phyloP scores from a whole-genome alignment of 306 rosid species.

The Cucumis melo region DNA sequence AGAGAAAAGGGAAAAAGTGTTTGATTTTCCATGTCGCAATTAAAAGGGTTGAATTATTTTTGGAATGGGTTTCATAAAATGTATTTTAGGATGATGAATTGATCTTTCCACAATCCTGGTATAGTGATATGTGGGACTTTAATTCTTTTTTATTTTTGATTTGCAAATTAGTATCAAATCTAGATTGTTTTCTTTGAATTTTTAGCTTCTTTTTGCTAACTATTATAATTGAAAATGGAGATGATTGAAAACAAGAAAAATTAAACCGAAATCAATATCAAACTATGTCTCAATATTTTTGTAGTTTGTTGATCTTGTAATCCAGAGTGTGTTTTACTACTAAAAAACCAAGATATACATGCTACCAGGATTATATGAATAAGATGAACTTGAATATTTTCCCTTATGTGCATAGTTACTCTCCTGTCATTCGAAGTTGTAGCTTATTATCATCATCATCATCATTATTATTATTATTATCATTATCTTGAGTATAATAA shows the following conservation, averaged over 20 bases:
- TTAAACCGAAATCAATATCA: too few relatives aligned
- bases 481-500: too few relatives aligned
- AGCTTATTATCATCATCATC: too few relatives aligned
- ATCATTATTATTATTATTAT: too few relatives aligned
- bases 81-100: neutral
- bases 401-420: neutral
- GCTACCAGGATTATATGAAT: neutral
- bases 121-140: neutral
- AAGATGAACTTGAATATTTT: neutral
- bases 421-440: neutral
- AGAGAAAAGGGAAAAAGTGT: too few relatives aligned
- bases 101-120: neutral
- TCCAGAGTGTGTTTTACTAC: neutral
- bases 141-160: neutral
- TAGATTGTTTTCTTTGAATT: neutral
- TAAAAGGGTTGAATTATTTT: neutral
- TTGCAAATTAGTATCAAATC: neutral
- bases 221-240: neutral
- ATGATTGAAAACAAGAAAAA: too few relatives aligned
- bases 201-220: neutral
- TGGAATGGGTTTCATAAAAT: neutral
- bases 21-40: too few relatives aligned
- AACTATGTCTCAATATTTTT: too few relatives aligned
- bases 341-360: neutral
- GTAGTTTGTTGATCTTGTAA: too few relatives aligned